These are phyloP conservation scores for Puccinia hordei DNA, from an alignment of 1,284 basidiomycete species.

Conservation along the genomic window DNA sequence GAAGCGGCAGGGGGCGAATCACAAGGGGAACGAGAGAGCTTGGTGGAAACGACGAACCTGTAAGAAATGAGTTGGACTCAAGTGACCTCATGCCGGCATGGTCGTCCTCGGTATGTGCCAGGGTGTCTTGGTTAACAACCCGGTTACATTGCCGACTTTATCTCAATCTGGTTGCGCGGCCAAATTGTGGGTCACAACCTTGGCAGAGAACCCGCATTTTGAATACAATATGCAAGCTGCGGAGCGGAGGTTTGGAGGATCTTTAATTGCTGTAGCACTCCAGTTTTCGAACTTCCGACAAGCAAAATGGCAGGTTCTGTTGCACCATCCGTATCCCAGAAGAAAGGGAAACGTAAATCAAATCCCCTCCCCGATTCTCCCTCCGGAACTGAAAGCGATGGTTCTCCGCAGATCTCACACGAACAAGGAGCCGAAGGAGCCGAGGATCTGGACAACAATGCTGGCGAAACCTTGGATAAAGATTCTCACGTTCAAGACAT, in stretches of 20 bases:
- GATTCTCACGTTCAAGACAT: constrained; percentile 58
- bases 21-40: not conserved
- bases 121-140: no score
- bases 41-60: not conserved
- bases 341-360: not conserved
- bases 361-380: not conserved
- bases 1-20: no score
- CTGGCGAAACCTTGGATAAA: not conserved
- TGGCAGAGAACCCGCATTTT: not conserved
- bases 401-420: not conserved
- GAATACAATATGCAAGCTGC: constrained; percentile 6
- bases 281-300: no score
- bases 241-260: not conserved
- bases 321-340: not conserved
- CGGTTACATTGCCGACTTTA: no score
- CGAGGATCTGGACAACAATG: not conserved
- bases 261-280: no score
- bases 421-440: not conserved
- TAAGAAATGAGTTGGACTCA: no score
- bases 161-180: not conserved
- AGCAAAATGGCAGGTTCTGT: constrained; percentile 7
- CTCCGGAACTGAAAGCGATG: not conserved
- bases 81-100: no score
- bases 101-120: not conserved
- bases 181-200: not conserved